These are phyloP conservation scores for Fusarium brevicatenulatum DNA, from an alignment of 2,329 filamentous ascomycete genomes.

Conservation along the genomic window DNA sequence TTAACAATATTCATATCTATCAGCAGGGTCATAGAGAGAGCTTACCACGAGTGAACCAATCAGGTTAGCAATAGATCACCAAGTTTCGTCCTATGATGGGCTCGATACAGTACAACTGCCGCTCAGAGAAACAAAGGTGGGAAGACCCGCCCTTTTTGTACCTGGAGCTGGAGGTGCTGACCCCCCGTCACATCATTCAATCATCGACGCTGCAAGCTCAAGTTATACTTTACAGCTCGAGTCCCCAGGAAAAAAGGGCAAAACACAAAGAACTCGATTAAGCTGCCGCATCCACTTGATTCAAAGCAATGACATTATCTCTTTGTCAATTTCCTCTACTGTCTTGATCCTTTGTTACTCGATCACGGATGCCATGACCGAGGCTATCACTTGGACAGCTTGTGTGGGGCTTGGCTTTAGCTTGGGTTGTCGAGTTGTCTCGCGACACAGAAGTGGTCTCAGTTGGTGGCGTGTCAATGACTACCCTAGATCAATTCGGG, in stretches of 20 bases:
- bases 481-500: conserved; percentile 29
- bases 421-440: conserved; percentile 8
- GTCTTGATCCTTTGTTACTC: neutral
- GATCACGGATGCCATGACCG: conserved; percentile 9
- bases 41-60: conserved; percentile 30
- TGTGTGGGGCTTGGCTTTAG: conserved; percentile 26
- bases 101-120: conserved; percentile 33
- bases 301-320: neutral
- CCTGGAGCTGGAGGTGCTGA: conserved; percentile 22
- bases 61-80: conserved; percentile 6
- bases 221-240: neutral
- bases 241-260: neutral
- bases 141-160: conserved; percentile 49
- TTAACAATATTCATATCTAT: neutral
- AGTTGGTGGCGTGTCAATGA: conserved; percentile 30
- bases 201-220: conserved; percentile 10
- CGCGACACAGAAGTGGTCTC: conserved; percentile 30
- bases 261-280: neutral
- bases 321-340: conserved; percentile 3
- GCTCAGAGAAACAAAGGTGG: conserved; percentile 39
- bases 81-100: conserved; percentile 39
- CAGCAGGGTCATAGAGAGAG: neutral
- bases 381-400: conserved; percentile 33
- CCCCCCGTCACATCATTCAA: conserved; percentile 37
- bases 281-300: no score